These are phyloP conservation scores for Cucurbita ficifolia DNA, from an alignment of 306 rosid genomes.

Conservation along the genomic window DNA sequence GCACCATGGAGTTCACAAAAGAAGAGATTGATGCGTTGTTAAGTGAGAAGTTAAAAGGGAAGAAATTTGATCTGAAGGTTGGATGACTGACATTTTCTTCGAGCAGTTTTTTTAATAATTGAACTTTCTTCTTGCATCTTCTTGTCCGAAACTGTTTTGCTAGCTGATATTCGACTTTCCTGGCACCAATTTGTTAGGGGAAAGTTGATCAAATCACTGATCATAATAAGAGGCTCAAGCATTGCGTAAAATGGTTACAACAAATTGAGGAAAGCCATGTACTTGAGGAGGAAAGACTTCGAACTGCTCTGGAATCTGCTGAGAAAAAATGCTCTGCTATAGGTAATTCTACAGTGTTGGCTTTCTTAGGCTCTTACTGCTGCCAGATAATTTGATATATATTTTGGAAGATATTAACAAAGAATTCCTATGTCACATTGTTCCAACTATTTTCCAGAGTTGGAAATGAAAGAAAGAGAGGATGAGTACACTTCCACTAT, in stretches of 20 bases:
- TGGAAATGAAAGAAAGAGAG: constrained; percentile 39
- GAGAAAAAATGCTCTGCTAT: constrained; percentile 56
- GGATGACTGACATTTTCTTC: background rate
- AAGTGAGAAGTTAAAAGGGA: constrained; percentile 47
- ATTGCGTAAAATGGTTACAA: constrained; percentile 56
- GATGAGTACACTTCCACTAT: constrained; percentile 31
- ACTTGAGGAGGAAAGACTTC: constrained; percentile 56
- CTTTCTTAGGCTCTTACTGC: background rate
- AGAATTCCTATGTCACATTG: constrained; percentile 2
- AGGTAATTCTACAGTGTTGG: constrained; percentile 23
- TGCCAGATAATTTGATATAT: background rate
- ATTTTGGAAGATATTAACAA: background rate
- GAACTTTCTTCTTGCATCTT: background rate
- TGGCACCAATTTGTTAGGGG: constrained; percentile 28
- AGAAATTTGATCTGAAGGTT: constrained; percentile 61
- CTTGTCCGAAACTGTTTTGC: background rate
- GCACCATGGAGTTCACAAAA: constrained; percentile 38
- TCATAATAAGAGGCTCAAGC: constrained; percentile 47
- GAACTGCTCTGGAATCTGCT: constrained; percentile 33
- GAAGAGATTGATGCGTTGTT: constrained; percentile 57
- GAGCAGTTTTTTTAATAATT: background rate
- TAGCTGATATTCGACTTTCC: background rate
- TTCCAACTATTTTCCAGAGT: constrained; percentile 38
- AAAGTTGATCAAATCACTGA: constrained; percentile 43
- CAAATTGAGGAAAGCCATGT: constrained; percentile 35